Evolutionary conservation across 257 asterid species (phyloP).

Genomic region (Solanum arcanum): DNA sequence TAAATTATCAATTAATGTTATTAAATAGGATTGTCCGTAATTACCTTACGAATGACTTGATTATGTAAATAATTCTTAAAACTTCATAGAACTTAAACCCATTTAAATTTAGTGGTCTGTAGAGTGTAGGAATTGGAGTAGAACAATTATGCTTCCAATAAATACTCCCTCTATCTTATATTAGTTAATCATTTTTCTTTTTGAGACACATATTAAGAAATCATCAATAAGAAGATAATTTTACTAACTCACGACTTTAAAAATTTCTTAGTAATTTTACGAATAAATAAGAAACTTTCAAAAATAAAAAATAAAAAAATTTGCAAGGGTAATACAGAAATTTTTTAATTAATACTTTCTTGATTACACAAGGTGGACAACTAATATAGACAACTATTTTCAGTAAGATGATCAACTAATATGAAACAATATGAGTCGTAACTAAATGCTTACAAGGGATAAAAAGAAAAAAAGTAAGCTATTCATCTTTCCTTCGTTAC

Average conservation of each 20-base stretch:
- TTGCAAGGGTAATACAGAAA: no score
- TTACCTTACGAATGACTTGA: background rate
- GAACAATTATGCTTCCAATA: background rate
- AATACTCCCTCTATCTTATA: rapidly evolving
- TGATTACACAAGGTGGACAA: no score
- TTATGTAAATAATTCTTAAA: background rate
- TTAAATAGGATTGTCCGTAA: background rate
- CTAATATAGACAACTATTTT: no score
- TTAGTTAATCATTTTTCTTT: background rate
- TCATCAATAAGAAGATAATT: no score
- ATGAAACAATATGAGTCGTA: no score
- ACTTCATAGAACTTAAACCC: background rate
- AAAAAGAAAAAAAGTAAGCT: background rate
- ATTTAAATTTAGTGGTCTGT: background rate
- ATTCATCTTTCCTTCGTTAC: background rate
- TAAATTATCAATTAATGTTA: background rate
- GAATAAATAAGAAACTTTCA: background rate
- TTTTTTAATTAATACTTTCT: rapidly evolving
- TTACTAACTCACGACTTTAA: background rate
- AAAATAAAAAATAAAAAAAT: no score
- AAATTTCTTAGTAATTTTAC: background rate
- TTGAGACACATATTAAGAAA: background rate
- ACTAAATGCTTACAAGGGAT: background rate
- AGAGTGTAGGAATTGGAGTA: background rate
- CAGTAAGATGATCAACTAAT: background rate